Base-by-base conservation (phyloP, 2,329 filamentous ascomycete genomes). In the Penicillium hordei region DNA sequence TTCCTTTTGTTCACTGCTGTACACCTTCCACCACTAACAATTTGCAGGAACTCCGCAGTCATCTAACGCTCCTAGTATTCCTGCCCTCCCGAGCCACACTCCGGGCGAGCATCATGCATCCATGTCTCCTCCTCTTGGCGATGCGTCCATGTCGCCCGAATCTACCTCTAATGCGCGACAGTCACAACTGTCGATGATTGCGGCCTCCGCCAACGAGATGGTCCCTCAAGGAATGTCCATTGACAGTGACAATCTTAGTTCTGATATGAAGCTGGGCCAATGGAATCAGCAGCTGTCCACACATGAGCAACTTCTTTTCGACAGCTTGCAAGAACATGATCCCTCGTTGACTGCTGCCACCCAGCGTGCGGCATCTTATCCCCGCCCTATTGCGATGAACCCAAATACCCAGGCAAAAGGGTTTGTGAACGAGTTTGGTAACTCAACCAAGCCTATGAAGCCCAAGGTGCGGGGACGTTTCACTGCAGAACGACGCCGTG, bases 401-500 rank as follows among this genome's bases (percentile, higher is more conserved):
- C 72, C 75, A 3, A 73, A 72, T 44, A 68, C 70, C 4, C 75
- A 74, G 52, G 65, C 70, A 25, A 75, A 76, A 55, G 74, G 74
- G 13, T 75, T 75, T 59, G 72, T 76, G 10, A 75, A 76, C 54
- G 72, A 75, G 54, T 75, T 74, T 62, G 74, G 74, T 5, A 72
- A 75, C 46, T 69, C 71, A 13, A 73, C 70, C 34, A 77, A 77
- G 61, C 71, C 72, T 68, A 65, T 79, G 61, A 72, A 83, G 61
- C 70, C 68, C 21, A 76, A 84, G 62, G 79, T 81, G 6, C 78
- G 84, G 43, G 81, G 81, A 4, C 76, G 81, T n/a, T 86, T 87
- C 65, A 78, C 80, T 31, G 82, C 83, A 43, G 76, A 78, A 23
- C 75, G 84, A 58, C 79, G 84, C 34, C 81, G 83, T 60, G 82